Percentiles rank a stretch among this genome's conserved stretches.
These are phyloP conservation scores for Podospora bellae-mahoneyi DNA, from an alignment of 495 filamentous ascomycete species.

Conservation along the genomic window DNA sequence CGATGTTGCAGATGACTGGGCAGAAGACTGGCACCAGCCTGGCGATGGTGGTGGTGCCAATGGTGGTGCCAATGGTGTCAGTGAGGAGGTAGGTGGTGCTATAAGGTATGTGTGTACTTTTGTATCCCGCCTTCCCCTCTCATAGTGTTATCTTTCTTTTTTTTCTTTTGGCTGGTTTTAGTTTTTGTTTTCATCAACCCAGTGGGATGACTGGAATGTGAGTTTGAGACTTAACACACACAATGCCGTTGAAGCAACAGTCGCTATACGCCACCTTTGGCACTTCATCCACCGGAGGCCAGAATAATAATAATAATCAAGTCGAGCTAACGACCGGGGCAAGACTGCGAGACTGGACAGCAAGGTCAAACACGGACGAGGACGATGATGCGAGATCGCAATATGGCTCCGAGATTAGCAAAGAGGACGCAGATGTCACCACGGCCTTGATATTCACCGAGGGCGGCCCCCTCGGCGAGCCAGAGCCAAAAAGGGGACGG, in stretches of 20 bases:
- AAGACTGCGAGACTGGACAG: slow-evolving; percentile 25
- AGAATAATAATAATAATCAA: background rate
- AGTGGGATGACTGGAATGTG: background rate
- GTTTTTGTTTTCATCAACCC: background rate
- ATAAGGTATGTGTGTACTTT: slow-evolving; percentile 1
- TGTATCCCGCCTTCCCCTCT: background rate
- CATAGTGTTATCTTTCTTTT: background rate
- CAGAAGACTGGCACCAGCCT: background rate
- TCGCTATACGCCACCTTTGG: slow-evolving; percentile 23
- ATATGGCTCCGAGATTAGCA: slow-evolving; percentile 24
- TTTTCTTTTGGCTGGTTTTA: background rate
- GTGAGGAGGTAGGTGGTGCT: slow-evolving; percentile 2
- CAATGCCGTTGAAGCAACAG: slow-evolving; percentile 15
- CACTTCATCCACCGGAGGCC: slow-evolving; percentile 8
- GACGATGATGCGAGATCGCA: slow-evolving; percentile 16
- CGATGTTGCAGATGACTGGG: background rate
- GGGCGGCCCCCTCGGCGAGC: slow-evolving; percentile 14
- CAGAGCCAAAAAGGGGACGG: slow-evolving; percentile 15
- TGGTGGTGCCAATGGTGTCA: background rate
- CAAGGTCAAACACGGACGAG: background rate
- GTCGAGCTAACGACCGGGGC: slow-evolving; percentile 12
- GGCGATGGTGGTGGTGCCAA: background rate
- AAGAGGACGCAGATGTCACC: slow-evolving; percentile 25
- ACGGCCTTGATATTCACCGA: slow-evolving; percentile 17
- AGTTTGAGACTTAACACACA: background rate